Conservation (phyloP, 495 filamentous ascomycete species). For the Penicillium paxilli region DNA sequence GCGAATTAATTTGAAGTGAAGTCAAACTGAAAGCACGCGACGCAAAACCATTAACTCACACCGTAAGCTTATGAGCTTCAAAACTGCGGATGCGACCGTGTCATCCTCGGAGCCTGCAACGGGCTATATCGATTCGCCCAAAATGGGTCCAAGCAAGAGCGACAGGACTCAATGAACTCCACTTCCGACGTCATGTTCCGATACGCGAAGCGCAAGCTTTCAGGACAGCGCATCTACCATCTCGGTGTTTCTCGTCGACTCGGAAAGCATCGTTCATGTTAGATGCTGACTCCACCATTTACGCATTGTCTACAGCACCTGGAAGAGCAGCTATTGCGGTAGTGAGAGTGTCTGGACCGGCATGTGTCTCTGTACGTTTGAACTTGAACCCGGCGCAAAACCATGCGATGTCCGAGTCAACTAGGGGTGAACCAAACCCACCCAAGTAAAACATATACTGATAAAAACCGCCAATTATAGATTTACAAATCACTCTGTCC, state of each 20-base stretch:
- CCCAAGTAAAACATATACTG: background rate
- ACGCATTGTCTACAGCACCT: slow-evolving; percentile 84
- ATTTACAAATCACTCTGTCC: slow-evolving; percentile 81
- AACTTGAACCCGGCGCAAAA: too few relatives aligned
- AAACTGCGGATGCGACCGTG: slow-evolving; percentile 36
- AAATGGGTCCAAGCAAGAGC: slow-evolving; percentile 17
- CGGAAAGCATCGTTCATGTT: slow-evolving; percentile 15
- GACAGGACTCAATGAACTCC: slow-evolving; percentile 5
- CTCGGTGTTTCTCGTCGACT: slow-evolving; percentile 29
- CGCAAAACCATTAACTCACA: background rate
- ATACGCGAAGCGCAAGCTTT: slow-evolving; percentile 1
- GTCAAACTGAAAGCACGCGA: background rate
- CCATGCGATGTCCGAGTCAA: slow-evolving; percentile 5
- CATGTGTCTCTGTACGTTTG: slow-evolving; percentile 68
- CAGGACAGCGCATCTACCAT: background rate
- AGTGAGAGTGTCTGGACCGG: slow-evolving; percentile 81
- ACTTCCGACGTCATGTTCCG: slow-evolving; percentile 12
- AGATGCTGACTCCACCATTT: slow-evolving; percentile 67
- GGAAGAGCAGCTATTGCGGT: slow-evolving; percentile 91
- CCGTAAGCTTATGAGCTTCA: background rate
- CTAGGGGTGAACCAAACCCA: background rate
- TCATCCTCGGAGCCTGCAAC: slow-evolving; percentile 19
- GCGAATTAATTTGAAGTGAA: too few relatives aligned
- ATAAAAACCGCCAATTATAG: slow-evolving; percentile 37
- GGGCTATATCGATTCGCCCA: slow-evolving; percentile 28